These are phyloP conservation scores for Cyclospora cayetanensis DNA, from an alignment of 169 alveolate genomes.

Conservation along the genomic window DNA sequence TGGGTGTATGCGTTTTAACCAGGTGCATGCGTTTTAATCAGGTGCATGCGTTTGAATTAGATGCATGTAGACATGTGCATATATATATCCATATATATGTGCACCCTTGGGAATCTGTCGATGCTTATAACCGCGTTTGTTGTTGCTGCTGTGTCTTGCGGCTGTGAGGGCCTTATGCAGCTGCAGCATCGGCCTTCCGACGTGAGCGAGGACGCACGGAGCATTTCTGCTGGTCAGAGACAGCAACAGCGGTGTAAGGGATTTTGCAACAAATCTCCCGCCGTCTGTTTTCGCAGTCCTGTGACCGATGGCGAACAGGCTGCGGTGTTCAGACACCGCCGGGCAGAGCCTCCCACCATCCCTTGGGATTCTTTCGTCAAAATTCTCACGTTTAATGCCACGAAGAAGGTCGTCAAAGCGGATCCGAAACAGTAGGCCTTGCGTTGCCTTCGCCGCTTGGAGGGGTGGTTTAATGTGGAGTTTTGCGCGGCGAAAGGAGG, in stretches of 20 bases:
- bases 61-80: neutral
- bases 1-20: too few species aligned
- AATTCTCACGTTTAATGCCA: conserved; percentile 62
- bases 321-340: neutral
- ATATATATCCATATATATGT: neutral
- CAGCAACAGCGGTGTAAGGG: conserved; percentile 18
- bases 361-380: conserved; percentile 64
- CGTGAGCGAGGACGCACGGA: conserved; percentile 27
- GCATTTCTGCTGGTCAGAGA: neutral
- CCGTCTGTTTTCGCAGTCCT: neutral
- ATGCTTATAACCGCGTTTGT: neutral
- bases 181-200: conserved; percentile 14
- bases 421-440: conserved; percentile 61
- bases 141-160: neutral
- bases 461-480: too few species aligned
- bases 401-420: conserved; percentile 56
- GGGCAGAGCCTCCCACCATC: conserved; percentile 55
- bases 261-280: conserved; percentile 4
- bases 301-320: neutral
- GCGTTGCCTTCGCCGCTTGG: too few species aligned
- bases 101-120: neutral
- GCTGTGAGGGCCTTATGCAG: neutral
- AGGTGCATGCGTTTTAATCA: too few species aligned
- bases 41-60: too few species aligned
- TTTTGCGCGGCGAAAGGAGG: too few species aligned